Base-by-base conservation (phyloP, 345 rosid genomes). In the Balakata baccata region DNA sequence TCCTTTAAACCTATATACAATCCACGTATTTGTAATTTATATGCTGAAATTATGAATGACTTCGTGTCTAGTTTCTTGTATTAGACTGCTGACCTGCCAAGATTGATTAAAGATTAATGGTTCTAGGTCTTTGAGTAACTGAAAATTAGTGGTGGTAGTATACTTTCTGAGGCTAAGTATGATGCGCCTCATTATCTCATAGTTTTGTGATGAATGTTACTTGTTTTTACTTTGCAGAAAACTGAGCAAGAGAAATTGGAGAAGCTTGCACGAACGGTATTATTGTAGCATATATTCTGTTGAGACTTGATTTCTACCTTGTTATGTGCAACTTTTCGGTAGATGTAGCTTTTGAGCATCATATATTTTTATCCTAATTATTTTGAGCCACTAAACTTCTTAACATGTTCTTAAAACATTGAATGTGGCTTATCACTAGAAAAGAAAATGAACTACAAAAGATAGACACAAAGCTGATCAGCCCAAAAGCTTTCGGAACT, bases 191-290 rank as follows among this genome's bases (percentile, higher is more conserved):
- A 45, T 52, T 52, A 6, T 41, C 12, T 53, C 11, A 46, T 46
- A 16, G 12, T 66, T 64, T 64, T 17, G 39, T 9, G 25, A 8
- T 39, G 37, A 45, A 62, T 73, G 18, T 22, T 47, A 18, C 6
- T 67, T 45, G 43, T 51, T 68, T 70, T 69, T 25, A 57, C 51
- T 5, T 84, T 84, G 80, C 88, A 96, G 99, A 96, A 91, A 90
- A 86, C 74, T 72, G 99, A 95, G 87, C 81, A 84, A 64, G 97
- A 93, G 84, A 95, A 93, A 79, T 74, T 95, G 74, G 94, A 93
- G 85, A 93, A 92, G 88, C 81, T 86, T 66, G 98, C 99, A 11
- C 85, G 87, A 71, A 88, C 91, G 98, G 99, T 95, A 85, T 73
- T 75, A 38, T 43, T 2, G 25, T 11, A 5, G 34, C 59, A 14